Evolutionary conservation across 208 protist species (phyloP).

Genomic region (Endotrypanum monterogeii): DNA sequence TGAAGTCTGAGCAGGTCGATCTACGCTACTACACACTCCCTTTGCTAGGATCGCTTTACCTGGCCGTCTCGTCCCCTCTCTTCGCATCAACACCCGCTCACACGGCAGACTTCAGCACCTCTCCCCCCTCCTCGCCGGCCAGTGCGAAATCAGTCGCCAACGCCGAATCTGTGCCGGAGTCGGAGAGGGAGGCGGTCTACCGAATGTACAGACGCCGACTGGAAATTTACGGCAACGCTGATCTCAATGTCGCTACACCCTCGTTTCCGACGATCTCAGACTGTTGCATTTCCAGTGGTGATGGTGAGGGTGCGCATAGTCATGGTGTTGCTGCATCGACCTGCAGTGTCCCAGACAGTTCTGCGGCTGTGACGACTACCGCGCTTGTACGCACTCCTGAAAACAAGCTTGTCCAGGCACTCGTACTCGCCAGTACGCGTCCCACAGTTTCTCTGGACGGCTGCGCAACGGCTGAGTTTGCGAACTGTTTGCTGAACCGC

Average conservation of each 20-base stretch:
- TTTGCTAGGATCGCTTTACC: constrained; percentile 68
- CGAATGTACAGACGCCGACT: constrained; percentile 29
- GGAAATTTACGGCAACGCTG: constrained; percentile 27
- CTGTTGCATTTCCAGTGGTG: background rate
- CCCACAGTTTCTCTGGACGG: background rate
- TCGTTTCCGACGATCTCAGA: background rate
- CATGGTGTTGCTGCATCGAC: background rate
- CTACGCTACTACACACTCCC: constrained; percentile 62
- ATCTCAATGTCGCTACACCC: constrained; percentile 11
- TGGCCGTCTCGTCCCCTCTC: constrained; percentile 32
- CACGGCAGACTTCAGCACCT: background rate
- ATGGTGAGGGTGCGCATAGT: background rate
- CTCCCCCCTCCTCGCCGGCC: background rate
- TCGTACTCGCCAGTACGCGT: constrained; percentile 23
- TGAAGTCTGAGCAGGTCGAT: constrained; percentile 57
- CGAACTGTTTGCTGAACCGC: constrained; percentile 32
- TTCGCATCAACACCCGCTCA: background rate
- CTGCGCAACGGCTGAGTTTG: constrained; percentile 22
- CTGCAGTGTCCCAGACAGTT: background rate
- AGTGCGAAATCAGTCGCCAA: background rate
- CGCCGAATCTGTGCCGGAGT: background rate
- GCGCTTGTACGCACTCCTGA: constrained; percentile 20
- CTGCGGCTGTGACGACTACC: constrained; percentile 1
- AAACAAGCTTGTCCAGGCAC: constrained; percentile 24
- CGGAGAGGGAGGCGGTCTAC: constrained; percentile 29